These are phyloP conservation scores for Boletus fagicola DNA, from an alignment of 768 basidiomycete genomes.

Conservation along the genomic window DNA sequence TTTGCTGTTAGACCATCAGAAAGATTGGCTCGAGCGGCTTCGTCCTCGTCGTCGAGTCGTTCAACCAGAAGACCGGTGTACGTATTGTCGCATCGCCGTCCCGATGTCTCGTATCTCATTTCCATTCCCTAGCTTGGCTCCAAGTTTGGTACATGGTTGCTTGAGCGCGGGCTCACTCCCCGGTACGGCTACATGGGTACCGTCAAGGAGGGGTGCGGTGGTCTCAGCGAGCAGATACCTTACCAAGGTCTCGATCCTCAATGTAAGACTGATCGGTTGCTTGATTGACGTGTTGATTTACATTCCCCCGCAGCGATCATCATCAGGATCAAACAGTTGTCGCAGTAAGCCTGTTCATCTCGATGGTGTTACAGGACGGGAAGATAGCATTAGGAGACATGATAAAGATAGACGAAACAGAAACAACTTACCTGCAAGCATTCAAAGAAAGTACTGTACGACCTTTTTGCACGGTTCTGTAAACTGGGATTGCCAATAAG, in stretches of 20 bases:
- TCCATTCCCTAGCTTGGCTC: slow-evolving; percentile 55
- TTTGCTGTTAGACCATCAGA: slow-evolving; percentile 45
- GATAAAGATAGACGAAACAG: not conserved
- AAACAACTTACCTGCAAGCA: not conserved
- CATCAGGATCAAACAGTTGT: slow-evolving; percentile 43
- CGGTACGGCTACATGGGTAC: slow-evolving; percentile 81
- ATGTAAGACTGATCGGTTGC: slow-evolving; percentile 45
- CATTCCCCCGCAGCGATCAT: slow-evolving; percentile 40
- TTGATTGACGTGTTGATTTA: not conserved
- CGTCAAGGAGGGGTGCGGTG: slow-evolving; percentile 71
- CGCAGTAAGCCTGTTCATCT: slow-evolving; percentile 20
- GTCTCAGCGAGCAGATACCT: slow-evolving; percentile 82
- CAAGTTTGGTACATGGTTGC: slow-evolving; percentile 82
- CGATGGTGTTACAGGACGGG: not conserved
- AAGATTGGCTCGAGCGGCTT: slow-evolving; percentile 75
- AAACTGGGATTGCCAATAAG: not conserved
- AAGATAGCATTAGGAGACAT: not conserved
- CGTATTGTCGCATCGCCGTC: slow-evolving; percentile 11
- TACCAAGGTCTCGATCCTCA: slow-evolving; percentile 78
- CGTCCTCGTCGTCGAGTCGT: slow-evolving; percentile 81
- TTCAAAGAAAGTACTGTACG: slow-evolving; percentile 1
- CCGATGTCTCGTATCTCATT: not conserved
- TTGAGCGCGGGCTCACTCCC: slow-evolving; percentile 78
- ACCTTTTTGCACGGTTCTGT: not conserved
- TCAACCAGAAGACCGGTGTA: slow-evolving; percentile 87